Evolutionary conservation across 2,329 filamentous ascomycete species (phyloP).

Genomic region (Blastomyces parvus): DNA sequence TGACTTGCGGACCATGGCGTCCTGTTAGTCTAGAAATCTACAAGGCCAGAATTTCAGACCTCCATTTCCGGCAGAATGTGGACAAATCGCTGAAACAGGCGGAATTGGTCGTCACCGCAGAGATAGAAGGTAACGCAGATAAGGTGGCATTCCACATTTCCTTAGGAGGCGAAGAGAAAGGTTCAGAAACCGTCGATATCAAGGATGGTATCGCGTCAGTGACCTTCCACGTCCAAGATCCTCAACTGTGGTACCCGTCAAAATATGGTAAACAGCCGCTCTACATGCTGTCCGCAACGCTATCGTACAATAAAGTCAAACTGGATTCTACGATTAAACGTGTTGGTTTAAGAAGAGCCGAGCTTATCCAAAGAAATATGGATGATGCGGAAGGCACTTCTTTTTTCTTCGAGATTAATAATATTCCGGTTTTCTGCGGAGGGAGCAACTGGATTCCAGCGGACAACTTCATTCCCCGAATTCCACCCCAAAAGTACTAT

Average conservation of each 20-base stretch:
- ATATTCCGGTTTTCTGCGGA: constrained; percentile 54
- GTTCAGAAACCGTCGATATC: constrained; percentile 55
- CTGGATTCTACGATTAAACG: constrained; percentile 44
- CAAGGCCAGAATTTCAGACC: constrained; percentile 13
- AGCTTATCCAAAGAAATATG: constrained; percentile 43
- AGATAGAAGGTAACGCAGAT: constrained; percentile 48
- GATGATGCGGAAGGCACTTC: constrained; percentile 50
- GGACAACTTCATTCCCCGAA: constrained; percentile 53
- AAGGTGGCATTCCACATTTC: constrained; percentile 51
- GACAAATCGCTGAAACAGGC: constrained; percentile 16
- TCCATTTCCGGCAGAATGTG: constrained; percentile 14
- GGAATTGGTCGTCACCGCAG: constrained; percentile 34
- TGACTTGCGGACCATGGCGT: constrained; percentile 55
- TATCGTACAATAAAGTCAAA: constrained; percentile 25
- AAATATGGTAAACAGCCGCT: constrained; percentile 43
- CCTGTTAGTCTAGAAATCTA: constrained; percentile 50
- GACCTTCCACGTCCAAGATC: constrained; percentile 12
- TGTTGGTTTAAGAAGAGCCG: constrained; percentile 49
- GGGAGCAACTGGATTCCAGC: constrained; percentile 56
- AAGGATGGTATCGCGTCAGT: constrained; percentile 22
- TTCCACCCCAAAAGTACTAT: constrained; percentile 44
- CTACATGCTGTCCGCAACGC: constrained; percentile 47
- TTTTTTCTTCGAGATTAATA: constrained; percentile 59
- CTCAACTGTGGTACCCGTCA: constrained; percentile 37
- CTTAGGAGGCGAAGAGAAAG: constrained; percentile 46